A percentile compares a stretch with the other conserved stretches of the same genome.
Evolutionary conservation across 2,329 filamentous ascomycete species (phyloP).

Genomic region (Ploettnerulaceae sp.): DNA sequence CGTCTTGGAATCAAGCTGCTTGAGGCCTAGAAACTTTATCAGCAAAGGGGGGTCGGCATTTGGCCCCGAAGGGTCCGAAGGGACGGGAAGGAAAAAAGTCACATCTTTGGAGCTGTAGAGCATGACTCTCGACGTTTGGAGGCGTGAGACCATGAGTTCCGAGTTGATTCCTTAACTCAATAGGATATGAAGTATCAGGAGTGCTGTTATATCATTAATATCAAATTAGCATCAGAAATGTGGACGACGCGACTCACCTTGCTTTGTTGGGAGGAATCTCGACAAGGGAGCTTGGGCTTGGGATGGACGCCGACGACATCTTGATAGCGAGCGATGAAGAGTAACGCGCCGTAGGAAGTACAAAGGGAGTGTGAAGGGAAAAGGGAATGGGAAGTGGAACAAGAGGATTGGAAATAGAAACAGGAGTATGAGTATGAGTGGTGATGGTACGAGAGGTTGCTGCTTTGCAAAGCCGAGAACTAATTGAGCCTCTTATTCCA

Average conservation of each 20-base stretch:
- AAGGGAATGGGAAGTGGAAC: background rate
- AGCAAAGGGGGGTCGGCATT: background rate
- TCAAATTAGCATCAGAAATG: too few relatives aligned
- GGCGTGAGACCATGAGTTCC: conserved; percentile 29
- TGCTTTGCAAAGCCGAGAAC: background rate
- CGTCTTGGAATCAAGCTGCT: conserved; percentile 29
- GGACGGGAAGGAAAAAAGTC: background rate
- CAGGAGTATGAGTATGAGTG: background rate
- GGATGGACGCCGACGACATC: conserved; percentile 10
- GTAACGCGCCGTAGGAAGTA: background rate
- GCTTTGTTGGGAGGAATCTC: conserved; percentile 2
- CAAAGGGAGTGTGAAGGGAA: background rate
- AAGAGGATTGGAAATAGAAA: background rate
- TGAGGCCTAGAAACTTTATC: conserved; percentile 24
- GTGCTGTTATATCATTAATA: conserved; percentile 3
- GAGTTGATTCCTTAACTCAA: conserved; percentile 25
- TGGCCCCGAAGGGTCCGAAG: background rate
- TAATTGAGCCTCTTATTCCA: background rate
- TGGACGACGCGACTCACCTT: conserved; percentile 7
- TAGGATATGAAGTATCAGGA: conserved; percentile 29
- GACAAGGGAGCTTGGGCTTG: background rate
- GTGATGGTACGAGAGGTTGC: background rate
- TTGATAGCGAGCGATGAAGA: conserved; percentile 12
- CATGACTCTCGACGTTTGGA: conserved; percentile 29
- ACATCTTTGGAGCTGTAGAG: conserved; percentile 30